phyloP scores from a whole-genome alignment of 352 stramenopile genomes.

The Globisporangium paroecandrum region DNA sequence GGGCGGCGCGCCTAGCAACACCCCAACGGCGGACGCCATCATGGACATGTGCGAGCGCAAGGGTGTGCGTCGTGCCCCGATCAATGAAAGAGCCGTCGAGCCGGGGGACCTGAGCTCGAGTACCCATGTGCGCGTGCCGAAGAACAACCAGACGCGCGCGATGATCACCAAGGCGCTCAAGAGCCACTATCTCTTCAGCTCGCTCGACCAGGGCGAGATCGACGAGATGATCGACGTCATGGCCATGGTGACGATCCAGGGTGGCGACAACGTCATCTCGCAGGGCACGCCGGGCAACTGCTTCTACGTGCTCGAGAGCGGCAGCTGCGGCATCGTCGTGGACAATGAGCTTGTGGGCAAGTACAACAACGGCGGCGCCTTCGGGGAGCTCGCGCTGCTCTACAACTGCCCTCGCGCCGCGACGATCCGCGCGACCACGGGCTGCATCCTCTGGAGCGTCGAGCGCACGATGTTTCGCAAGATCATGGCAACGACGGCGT shows the following conservation, averaged over 20 bases:
- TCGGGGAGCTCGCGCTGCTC: constrained; percentile 96
- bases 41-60: constrained; percentile 56
- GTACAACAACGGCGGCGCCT: constrained; percentile 82
- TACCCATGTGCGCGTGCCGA: constrained; percentile 55
- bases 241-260: constrained; percentile 66
- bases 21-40: constrained; percentile 27
- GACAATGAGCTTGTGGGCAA: constrained; percentile 72
- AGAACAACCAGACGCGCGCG: constrained; percentile 64
- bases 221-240: constrained; percentile 86
- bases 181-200: constrained; percentile 81
- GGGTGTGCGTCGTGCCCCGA: constrained; percentile 64
- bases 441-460: constrained; percentile 91
- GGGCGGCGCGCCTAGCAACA: not conserved
- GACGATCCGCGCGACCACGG: constrained; percentile 87
- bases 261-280: constrained; percentile 63
- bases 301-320: constrained; percentile 94
- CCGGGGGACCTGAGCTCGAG: constrained; percentile 49
- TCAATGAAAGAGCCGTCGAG: constrained; percentile 77
- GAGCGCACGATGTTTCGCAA: constrained; percentile 86
- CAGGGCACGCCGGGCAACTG: constrained; percentile 87
- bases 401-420: constrained; percentile 95
- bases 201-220: constrained; percentile 66
- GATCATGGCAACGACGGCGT: constrained; percentile 80
- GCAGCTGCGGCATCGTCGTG: constrained; percentile 84
- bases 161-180: constrained; percentile 83